Evolutionary conservation across 352 stramenopile genomes (phyloP).

Genomic region (Globisporangium solare): DNA sequence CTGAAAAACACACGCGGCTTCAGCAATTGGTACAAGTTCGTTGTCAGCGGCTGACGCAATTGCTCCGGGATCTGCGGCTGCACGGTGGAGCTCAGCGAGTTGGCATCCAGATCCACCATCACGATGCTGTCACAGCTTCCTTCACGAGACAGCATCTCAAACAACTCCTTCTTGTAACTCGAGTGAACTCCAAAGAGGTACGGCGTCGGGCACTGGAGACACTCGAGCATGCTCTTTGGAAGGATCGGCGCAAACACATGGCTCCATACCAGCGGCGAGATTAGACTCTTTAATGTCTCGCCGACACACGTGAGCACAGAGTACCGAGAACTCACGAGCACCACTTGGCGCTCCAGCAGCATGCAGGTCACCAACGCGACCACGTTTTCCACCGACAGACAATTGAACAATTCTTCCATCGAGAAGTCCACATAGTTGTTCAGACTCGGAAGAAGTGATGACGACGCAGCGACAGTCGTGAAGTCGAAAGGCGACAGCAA

Average conservation of each 20-base stretch:
- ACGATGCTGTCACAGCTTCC: slow-evolving; percentile 70
- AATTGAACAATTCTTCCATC: slow-evolving; percentile 81
- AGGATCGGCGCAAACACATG: slow-evolving; percentile 84
- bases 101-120: slow-evolving; percentile 64
- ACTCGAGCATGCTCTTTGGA: slow-evolving; percentile 77
- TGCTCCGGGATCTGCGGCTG: slow-evolving; percentile 41
- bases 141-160: slow-evolving; percentile 70
- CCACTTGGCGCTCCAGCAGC: slow-evolving; percentile 72
- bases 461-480: slow-evolving; percentile 14
- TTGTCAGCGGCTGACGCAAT: slow-evolving; percentile 36
- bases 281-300: slow-evolving; percentile 74
- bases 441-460: slow-evolving; percentile 41
- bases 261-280: slow-evolving; percentile 77
- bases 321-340: slow-evolving; percentile 74
- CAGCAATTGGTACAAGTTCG: slow-evolving; percentile 53
- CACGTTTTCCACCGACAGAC: slow-evolving; percentile 67
- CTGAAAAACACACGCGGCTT: slow-evolving; percentile 76
- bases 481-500: slow-evolving; percentile 73
- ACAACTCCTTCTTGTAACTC: slow-evolving; percentile 59
- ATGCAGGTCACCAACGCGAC: slow-evolving; percentile 65
- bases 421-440: slow-evolving; percentile 69
- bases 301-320: slow-evolving; percentile 77
- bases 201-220: slow-evolving; percentile 77
- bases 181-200: slow-evolving; percentile 85
- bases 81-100: slow-evolving; percentile 43